phyloP scores from a whole-genome alignment of 2,329 filamentous ascomycete genomes.

The Calycina herbarum region DNA sequence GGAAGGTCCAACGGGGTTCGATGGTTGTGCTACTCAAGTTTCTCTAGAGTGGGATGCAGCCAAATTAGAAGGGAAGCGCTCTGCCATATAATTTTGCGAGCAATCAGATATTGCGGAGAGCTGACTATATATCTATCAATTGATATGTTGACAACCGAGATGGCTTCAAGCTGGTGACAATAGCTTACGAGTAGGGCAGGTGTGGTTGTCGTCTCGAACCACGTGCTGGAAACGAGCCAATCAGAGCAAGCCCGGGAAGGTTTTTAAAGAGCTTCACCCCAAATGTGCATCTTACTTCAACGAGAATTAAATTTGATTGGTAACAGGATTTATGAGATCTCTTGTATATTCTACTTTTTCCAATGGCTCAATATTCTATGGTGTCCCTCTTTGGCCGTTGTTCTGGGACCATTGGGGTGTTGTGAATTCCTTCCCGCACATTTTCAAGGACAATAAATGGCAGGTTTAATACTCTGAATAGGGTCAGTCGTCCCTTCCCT shows the following conservation, averaged over 20 bases:
- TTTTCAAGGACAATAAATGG: too few species aligned
- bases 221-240: background rate
- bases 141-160: background rate
- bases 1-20: constrained; percentile 2
- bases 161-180: background rate
- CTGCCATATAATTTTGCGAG: background rate
- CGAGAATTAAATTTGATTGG: too few species aligned
- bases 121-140: background rate
- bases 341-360: too few species aligned
- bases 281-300: too few species aligned
- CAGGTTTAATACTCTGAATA: too few species aligned
- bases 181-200: background rate
- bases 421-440: too few species aligned
- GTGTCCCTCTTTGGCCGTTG: too few species aligned
- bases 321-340: too few species aligned
- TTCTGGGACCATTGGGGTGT: too few species aligned
- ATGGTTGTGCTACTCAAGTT: background rate
- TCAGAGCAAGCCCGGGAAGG: background rate
- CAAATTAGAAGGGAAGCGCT: background rate
- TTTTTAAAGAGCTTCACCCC: background rate
- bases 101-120: background rate
- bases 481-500: too few species aligned
- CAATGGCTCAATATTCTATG: too few species aligned
- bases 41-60: background rate
- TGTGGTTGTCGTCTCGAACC: background rate